Evolutionary conservation across 176 grass and related monocot species (phyloP), one percentile per base, ranked within the genome.

Genomic region (Dactylis glomerata): DNA sequence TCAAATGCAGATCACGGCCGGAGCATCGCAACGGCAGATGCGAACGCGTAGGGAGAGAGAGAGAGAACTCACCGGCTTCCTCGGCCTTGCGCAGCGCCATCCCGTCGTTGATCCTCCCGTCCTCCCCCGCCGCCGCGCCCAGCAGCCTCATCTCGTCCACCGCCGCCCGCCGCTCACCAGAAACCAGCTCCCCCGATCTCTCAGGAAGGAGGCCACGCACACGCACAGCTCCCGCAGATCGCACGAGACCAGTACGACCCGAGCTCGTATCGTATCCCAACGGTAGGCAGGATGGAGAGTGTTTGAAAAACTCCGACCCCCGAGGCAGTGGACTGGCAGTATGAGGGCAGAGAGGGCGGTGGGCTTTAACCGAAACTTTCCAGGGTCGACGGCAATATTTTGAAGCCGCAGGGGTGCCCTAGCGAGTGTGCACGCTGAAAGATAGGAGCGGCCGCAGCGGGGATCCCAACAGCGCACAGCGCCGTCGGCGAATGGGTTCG

Each of bases 51-150:
- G 41, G 41, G 2, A 63, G 59, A 2, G 42, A 19, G 42, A 10
- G 41, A 33, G 52, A 78, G 23, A 46, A 34, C 83, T 55, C 78
- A 97, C 94, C 94, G 62, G 94, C 84, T 86, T 97, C 94, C 85
- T 91, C 91, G 9, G 91, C 94, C 88, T 93, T 97, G 83, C 94
- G 80, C 69, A 90, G 36, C 76, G 91, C 88, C 86, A 97, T 93
- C 75, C 90, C 94, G 30, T 78, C 81, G 85, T 92, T 86, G 86
- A 84, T 83, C 73, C 82, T 85, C 31, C 82, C 87, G 62, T 65
- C 89, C 45, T 77, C 73, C 46, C 57, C 40, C 87, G 28, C 80
- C 30, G 28, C 56, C 11, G 47, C 76, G 27, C 75, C 82, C 5
- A 77, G 32, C 38, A 40, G 73, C 62, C 80, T 92, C 82, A 50